Evolutionary conservation across 176 grass and related monocot genomes (phyloP).

Genomic region (Rhynchospora tenuis): DNA sequence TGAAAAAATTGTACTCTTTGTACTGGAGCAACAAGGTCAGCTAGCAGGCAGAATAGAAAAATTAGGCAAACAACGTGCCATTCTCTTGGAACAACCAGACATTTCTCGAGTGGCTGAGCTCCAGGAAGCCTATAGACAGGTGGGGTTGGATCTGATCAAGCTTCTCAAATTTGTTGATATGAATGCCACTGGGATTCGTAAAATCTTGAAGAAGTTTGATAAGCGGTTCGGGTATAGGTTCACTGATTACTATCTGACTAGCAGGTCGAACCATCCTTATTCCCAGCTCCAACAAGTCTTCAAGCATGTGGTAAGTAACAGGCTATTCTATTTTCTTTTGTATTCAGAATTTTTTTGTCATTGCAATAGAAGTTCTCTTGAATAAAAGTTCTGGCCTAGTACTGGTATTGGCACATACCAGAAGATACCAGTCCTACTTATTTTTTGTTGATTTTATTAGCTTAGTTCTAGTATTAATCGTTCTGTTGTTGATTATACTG

Average conservation of each 20-base stretch:
- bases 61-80: conserved; percentile 67
- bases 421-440: neutral
- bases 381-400: neutral
- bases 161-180: conserved; percentile 97
- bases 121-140: conserved; percentile 80
- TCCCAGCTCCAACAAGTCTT: conserved; percentile 99
- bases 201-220: conserved; percentile 99
- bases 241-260: conserved; percentile 91
- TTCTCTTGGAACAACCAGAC: conserved; percentile 75
- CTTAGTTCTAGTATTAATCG: neutral
- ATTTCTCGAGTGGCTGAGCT: conserved; percentile 78
- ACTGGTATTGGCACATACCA: conserved; percentile 4
- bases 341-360: neutral
- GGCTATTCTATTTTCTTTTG: conserved; percentile 1
- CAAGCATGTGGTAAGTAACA: conserved; percentile 88
- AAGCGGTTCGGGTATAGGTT: conserved; percentile 95
- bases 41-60: conserved; percentile 84
- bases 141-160: conserved; percentile 84
- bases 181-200: conserved; percentile 93
- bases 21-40: conserved; percentile 88
- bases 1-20: conserved; percentile 92
- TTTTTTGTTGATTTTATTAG: conserved; percentile 2
- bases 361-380: neutral
- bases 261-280: conserved; percentile 97
- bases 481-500: neutral